Evolutionary conservation across 305 asterid genomes (phyloP).

Genomic region (Stenogyne calaminthoides): DNA sequence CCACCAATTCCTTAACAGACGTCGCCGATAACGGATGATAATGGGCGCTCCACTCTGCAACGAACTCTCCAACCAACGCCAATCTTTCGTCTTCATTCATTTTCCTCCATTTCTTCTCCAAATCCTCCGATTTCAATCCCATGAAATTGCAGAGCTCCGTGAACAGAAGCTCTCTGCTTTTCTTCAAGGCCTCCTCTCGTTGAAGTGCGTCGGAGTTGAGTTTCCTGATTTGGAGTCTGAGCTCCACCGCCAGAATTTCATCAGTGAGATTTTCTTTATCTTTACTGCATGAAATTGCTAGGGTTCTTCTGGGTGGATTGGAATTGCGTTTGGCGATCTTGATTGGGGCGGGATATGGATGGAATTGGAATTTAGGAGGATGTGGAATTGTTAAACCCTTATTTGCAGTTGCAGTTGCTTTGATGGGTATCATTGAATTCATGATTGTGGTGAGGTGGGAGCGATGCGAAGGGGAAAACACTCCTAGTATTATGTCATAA

Average conservation of each 20-base stretch:
- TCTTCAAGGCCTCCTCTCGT: slow-evolving; percentile 61
- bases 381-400: slow-evolving; percentile 41
- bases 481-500: background rate
- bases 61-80: slow-evolving; percentile 54
- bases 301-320: slow-evolving; percentile 29
- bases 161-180: slow-evolving; percentile 68
- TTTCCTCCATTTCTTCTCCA: slow-evolving; percentile 57
- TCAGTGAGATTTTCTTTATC: slow-evolving; percentile 39
- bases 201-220: slow-evolving; percentile 37
- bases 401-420: slow-evolving; percentile 17
- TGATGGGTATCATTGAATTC: background rate
- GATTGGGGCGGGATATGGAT: slow-evolving; percentile 24
- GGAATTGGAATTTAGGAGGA: slow-evolving; percentile 30
- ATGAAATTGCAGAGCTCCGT: slow-evolving; percentile 50
- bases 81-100: slow-evolving; percentile 59
- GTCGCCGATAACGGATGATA: slow-evolving; percentile 79
- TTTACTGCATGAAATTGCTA: slow-evolving; percentile 46
- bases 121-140: slow-evolving; percentile 57
- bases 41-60: slow-evolving; percentile 62
- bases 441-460: too few relatives aligned
- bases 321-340: background rate
- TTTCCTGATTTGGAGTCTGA: slow-evolving; percentile 49
- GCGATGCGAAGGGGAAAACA: background rate
- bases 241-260: slow-evolving; percentile 51
- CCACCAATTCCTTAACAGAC: slow-evolving; percentile 68